These are phyloP conservation scores for Gliomastix tumulicola DNA, from an alignment of 2,329 filamentous ascomycete genomes.

Conservation along the genomic window DNA sequence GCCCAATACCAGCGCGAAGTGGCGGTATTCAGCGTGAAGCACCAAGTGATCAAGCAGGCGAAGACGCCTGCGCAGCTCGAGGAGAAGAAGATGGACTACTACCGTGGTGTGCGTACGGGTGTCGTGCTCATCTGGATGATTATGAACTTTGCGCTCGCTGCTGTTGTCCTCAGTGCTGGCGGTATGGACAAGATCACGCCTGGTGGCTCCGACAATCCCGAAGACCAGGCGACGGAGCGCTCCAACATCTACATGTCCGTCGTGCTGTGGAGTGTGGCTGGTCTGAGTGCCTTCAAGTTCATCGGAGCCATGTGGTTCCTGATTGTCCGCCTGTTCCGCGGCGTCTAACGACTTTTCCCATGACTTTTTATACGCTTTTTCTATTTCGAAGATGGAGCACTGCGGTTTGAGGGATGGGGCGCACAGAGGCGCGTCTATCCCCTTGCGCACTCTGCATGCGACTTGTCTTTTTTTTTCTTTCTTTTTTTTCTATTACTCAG, in stretches of 20 bases:
- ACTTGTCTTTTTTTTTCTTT: conserved; percentile 1
- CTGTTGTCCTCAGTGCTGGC: conserved; percentile 78
- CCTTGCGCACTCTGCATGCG: no score
- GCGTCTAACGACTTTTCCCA: conserved; percentile 37
- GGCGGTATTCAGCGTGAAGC: conserved; percentile 65
- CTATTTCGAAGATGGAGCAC: background rate
- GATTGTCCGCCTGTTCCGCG: conserved; percentile 78
- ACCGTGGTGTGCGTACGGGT: conserved; percentile 87
- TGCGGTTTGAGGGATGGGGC: no score
- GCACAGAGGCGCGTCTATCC: no score
- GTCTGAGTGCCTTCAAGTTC: conserved; percentile 77
- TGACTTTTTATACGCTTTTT: background rate
- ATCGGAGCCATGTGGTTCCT: conserved; percentile 87
- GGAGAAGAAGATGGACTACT: conserved; percentile 96
- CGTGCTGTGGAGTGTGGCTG: conserved; percentile 85
- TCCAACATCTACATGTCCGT: conserved; percentile 80
- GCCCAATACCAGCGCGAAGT: conserved; percentile 89
- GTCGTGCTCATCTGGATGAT: conserved; percentile 97
- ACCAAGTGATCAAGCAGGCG: conserved; percentile 61
- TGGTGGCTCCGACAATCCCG: conserved; percentile 23
- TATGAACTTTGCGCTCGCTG: conserved; percentile 82
- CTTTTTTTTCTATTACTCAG: background rate
- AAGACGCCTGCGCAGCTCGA: conserved; percentile 47
- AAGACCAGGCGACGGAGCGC: conserved; percentile 43
- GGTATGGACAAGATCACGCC: conserved; percentile 65